Percentiles rank a stretch among this genome's conserved stretches.
Conservation (phyloP, 805 yeast genomes). For the Candida loeiensis region DNA sequence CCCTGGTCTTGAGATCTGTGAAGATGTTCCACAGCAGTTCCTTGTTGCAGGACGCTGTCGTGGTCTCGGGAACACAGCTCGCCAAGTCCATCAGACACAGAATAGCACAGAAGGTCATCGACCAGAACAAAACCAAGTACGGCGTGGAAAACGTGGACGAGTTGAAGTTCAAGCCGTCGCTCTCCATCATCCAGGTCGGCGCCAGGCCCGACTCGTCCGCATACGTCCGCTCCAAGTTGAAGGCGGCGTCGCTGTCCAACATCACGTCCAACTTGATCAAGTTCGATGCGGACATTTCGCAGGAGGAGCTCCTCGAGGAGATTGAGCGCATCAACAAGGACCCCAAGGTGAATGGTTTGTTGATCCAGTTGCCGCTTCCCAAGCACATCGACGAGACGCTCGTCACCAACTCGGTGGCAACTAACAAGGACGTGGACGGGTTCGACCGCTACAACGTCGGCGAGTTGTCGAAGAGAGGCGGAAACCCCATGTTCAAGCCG, state of each 20-base stretch:
- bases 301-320: slow-evolving; percentile 55
- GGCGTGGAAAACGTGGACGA: slow-evolving; percentile 16
- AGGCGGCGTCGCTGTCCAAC: slow-evolving; percentile 83
- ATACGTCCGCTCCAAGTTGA: slow-evolving; percentile 86
- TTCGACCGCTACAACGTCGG: slow-evolving; percentile 87
- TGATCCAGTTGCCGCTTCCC: slow-evolving; percentile 91
- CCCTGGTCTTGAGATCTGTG: slow-evolving; percentile 4
- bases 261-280: slow-evolving; percentile 64
- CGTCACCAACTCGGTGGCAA: slow-evolving; percentile 76
- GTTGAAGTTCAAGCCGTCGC: slow-evolving; percentile 60
- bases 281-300: slow-evolving; percentile 58
- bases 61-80: slow-evolving; percentile 41
- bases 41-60: slow-evolving; percentile 28
- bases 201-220: slow-evolving; percentile 85
- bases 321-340: slow-evolving; percentile 69
- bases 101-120: slow-evolving; percentile 39
- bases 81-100: slow-evolving; percentile 35
- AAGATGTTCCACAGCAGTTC: slow-evolving; percentile 10
- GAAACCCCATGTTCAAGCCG: slow-evolving; percentile 78
- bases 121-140: slow-evolving; percentile 25
- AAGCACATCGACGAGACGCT: slow-evolving; percentile 69
- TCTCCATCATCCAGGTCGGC: slow-evolving; percentile 89
- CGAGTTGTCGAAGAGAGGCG: slow-evolving; percentile 83
- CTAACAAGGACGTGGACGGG: slow-evolving; percentile 92
- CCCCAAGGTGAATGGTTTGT: slow-evolving; percentile 74